Evolutionary conservation across 805 yeast genomes (phyloP).

Genomic region (Sugiyamaella smithiae): DNA sequence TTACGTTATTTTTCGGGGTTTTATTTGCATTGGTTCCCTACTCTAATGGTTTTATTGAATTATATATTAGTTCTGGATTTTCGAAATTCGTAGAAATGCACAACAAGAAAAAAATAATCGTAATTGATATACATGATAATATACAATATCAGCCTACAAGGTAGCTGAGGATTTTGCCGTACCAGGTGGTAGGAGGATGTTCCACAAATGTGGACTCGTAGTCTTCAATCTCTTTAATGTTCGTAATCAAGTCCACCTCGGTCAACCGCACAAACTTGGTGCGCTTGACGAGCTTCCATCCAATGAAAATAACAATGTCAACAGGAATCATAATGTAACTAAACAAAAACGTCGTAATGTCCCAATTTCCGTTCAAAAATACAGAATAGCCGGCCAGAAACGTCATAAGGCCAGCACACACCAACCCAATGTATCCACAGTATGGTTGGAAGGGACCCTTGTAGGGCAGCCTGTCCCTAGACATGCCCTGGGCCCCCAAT

Average conservation of each 20-base stretch:
- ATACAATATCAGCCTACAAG: slow-evolving; percentile 19
- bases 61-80: background rate
- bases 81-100: too few relatives aligned
- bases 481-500: slow-evolving; percentile 57
- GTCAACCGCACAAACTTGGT: slow-evolving; percentile 17
- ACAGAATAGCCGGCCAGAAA: slow-evolving; percentile 71
- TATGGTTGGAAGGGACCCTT: slow-evolving; percentile 71
- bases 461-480: slow-evolving; percentile 69
- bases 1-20: background rate
- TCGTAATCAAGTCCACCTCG: slow-evolving; percentile 63
- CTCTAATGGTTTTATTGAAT: background rate
- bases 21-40: background rate
- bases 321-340: slow-evolving; percentile 59
- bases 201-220: slow-evolving; percentile 48
- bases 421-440: slow-evolving; percentile 60
- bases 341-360: slow-evolving; percentile 59
- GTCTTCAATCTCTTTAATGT: slow-evolving; percentile 61
- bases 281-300: slow-evolving; percentile 42
- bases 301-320: slow-evolving; percentile 50
- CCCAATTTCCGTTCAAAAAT: slow-evolving; percentile 42
- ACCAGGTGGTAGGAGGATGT: slow-evolving; percentile 22
- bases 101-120: too few relatives aligned
- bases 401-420: slow-evolving; percentile 52
- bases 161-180: slow-evolving; percentile 12
- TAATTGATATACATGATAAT: too few relatives aligned